phyloP scores from a whole-genome alignment of 768 basidiomycete genomes.

The Collybia mongolica region DNA sequence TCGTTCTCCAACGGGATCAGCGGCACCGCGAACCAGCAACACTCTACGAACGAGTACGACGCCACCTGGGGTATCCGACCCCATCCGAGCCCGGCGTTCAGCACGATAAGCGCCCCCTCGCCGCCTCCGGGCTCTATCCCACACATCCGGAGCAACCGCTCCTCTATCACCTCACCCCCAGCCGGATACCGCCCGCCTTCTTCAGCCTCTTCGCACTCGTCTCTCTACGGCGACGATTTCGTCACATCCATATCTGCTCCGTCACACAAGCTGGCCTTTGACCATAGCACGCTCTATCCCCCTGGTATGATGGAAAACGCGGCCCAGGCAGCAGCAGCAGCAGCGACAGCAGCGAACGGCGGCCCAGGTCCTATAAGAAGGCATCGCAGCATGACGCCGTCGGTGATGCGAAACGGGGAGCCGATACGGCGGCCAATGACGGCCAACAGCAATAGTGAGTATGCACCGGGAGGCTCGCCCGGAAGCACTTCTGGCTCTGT shows the following conservation, averaged over 20 bases:
- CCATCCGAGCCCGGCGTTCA: conserved; percentile 40
- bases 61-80: conserved; percentile 39
- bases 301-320: conserved; percentile 34
- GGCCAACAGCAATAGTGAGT: conserved; percentile 36
- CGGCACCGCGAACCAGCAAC: conserved; percentile 6
- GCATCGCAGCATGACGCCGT: conserved; percentile 78
- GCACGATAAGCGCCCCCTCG: conserved; percentile 35
- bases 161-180: conserved; percentile 22
- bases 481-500: conserved; percentile 26
- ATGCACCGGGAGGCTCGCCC: conserved; percentile 30
- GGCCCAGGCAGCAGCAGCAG: conserved; percentile 15
- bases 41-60: conserved; percentile 6
- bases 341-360: conserved; percentile 17
- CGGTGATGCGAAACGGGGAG: conserved; percentile 51
- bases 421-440: conserved; percentile 48
- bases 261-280: conserved; percentile 66
- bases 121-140: conserved; percentile 29
- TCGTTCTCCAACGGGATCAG: background rate
- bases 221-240: conserved; percentile 33
- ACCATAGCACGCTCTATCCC: conserved; percentile 52
- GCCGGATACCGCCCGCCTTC: conserved; percentile 25
- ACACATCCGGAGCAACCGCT: conserved; percentile 24
- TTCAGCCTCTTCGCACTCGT: conserved; percentile 25
- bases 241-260: conserved; percentile 63
- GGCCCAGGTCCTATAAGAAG: conserved; percentile 64